These are phyloP conservation scores for Xylariomycetidae sp. DNA, from an alignment of 2,329 filamentous ascomycete genomes.

Conservation along the genomic window DNA sequence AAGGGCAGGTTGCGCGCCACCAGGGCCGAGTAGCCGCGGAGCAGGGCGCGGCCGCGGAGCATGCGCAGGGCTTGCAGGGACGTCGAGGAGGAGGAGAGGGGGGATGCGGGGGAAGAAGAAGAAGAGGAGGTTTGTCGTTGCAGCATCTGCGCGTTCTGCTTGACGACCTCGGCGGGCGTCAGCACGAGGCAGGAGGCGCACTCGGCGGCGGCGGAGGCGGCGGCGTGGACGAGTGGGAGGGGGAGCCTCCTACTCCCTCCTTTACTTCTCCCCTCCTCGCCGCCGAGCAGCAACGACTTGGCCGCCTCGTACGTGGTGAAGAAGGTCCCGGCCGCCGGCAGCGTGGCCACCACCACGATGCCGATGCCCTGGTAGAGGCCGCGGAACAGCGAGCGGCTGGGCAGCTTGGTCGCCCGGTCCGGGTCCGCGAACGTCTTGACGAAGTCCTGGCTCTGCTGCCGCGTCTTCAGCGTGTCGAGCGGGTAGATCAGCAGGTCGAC, in stretches of 20 bases:
- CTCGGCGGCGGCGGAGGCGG: constrained; percentile 71
- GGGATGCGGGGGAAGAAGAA: neutral
- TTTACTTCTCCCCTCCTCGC: constrained; percentile 32
- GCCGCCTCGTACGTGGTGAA: constrained; percentile 83
- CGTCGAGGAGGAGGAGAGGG: constrained; percentile 28
- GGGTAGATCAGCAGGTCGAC: constrained; percentile 84
- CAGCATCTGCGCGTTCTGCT: constrained; percentile 90
- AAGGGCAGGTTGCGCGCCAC: constrained; percentile 80
- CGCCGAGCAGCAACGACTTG: constrained; percentile 54
- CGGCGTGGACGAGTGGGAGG: constrained; percentile 62
- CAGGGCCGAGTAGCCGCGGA: constrained; percentile 72
- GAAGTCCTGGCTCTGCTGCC: constrained; percentile 75
- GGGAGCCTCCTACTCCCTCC: constrained; percentile 38
- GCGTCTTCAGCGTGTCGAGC: constrained; percentile 83
- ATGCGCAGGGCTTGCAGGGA: constrained; percentile 45
- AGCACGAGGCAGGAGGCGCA: constrained; percentile 80
- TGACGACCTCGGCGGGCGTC: constrained; percentile 84
- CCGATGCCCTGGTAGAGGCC: constrained; percentile 85
- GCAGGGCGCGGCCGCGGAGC: constrained; percentile 49
- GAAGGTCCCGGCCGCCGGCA: constrained; percentile 79
- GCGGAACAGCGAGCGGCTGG: constrained; percentile 45
- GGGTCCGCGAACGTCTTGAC: constrained; percentile 56
- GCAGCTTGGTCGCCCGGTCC: constrained; percentile 44
- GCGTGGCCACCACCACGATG: constrained; percentile 75
- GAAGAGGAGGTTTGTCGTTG: constrained; percentile 15